Evolutionary conservation across 163 green algal species (phyloP).

Genomic region (Picocystis sp.): DNA sequence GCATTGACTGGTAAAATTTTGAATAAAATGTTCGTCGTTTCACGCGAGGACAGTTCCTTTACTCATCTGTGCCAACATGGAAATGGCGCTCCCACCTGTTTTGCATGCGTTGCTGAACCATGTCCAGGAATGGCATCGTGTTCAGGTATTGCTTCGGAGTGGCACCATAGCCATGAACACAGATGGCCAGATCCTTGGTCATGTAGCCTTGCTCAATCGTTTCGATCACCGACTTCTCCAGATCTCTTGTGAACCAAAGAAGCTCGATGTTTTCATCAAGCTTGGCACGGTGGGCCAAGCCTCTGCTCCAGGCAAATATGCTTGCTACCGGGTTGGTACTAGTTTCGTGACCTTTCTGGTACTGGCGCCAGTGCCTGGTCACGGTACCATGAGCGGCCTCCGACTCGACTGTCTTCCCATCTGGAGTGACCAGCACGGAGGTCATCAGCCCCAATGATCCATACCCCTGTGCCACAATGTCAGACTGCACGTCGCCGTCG

Average conservation of each 20-base stretch:
- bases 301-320: constrained; percentile 92
- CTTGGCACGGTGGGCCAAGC: constrained; percentile 77
- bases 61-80: no score
- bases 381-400: constrained; percentile 92
- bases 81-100: no score
- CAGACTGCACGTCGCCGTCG: constrained; percentile 55
- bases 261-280: constrained; percentile 69
- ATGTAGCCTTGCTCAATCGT: constrained; percentile 74
- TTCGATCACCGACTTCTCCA: constrained; percentile 70
- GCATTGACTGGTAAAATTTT: no score
- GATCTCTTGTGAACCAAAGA: constrained; percentile 38
- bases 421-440: constrained; percentile 76
- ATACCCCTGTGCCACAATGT: constrained; percentile 92
- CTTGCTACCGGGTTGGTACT: constrained; percentile 87
- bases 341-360: constrained; percentile 85
- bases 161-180: constrained; percentile 52
- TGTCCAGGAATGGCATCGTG: constrained; percentile 88
- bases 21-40: no score
- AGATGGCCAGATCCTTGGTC: constrained; percentile 94
- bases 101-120: no score
- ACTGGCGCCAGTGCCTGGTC: constrained; percentile 84
- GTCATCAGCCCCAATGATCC: constrained; percentile 93
- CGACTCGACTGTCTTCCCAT: constrained; percentile 83
- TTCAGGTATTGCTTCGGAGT: constrained; percentile 76
- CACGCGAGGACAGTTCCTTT: no score